Base-by-base conservation (phyloP, 2,329 filamentous ascomycete genomes). In the Lomentospora prolificans region DNA sequence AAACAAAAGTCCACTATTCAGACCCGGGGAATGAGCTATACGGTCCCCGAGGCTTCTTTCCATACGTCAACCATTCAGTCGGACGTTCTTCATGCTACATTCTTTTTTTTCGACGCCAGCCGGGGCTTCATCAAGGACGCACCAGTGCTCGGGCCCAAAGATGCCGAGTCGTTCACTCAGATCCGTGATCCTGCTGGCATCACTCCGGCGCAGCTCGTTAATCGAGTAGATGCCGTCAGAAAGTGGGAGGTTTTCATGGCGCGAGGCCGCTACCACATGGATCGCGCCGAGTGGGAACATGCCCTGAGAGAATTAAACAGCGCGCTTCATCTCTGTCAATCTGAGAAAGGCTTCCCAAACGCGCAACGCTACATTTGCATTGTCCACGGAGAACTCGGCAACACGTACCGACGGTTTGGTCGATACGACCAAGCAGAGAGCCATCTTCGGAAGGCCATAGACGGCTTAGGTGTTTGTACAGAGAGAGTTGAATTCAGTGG, bases 31-130 rank as follows among this genome's bases (percentile, higher is more conserved):
- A 58, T 58, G 57, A 64, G 55, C 9, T 71, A 71, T 55, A 58
- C 59, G 3, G 61, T 71, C 19, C 63, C 67, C 2, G 63, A 64
- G 6, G 65, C 59, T 1, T 57, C 53, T 3, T 69, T 63, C 48
- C 70, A 72, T 57, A 59, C 53, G 1, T 60, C 63, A 6, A 61
- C 62, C 1, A 67, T 71, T 2, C 55, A 59, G 2, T 63, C 65
- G 0, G 59, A 67, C 6, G 52, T 44, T 1, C 52, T 70, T 0
- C 67, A 70, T 46, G 68, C 70, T 1, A 70, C 68, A 0, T 36
- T 72, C 3, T 68, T 69, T 61, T 64, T 67, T 50, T 71, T 72
- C 52, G 69, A 72, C 56, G 62, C 67, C 1, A 50, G 41, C 9
- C 64, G 65, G 1, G 69, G 69, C 6, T 70, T 66, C 51, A 56